Evolutionary conservation across 2,329 filamentous ascomycete genomes (phyloP).

Genomic region (Beauveria varroae): DNA sequence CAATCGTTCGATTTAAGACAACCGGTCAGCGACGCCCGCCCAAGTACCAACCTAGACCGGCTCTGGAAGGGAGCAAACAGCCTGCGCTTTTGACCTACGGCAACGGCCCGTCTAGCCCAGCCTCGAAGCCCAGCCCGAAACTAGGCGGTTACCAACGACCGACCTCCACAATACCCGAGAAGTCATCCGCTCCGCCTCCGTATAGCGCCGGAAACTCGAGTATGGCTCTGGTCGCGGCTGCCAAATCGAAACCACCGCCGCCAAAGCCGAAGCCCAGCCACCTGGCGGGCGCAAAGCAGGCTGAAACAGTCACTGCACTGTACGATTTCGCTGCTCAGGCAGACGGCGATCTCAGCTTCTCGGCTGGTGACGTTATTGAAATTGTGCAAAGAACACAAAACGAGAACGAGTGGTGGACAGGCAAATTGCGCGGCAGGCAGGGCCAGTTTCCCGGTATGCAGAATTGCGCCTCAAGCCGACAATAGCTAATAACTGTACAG

Average conservation of each 20-base stretch:
- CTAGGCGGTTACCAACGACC: slow-evolving; percentile 27
- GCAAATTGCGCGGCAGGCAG: slow-evolving; percentile 67
- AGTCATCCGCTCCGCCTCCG: slow-evolving; percentile 58
- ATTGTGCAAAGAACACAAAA: slow-evolving; percentile 78
- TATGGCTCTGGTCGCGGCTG: slow-evolving; percentile 42
- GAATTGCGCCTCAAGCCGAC: not conserved
- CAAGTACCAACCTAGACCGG: slow-evolving; percentile 48
- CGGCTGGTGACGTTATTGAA: slow-evolving; percentile 81
- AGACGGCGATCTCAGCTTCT: slow-evolving; percentile 87
- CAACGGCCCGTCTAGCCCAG: slow-evolving; percentile 20
- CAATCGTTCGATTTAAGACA: slow-evolving; percentile 87
- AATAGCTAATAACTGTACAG: slow-evolving; percentile 18
- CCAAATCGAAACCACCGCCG: slow-evolving; percentile 63
- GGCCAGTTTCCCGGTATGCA: slow-evolving; percentile 89
- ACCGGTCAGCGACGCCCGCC: slow-evolving; percentile 60
- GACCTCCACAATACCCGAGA: slow-evolving; percentile 33
- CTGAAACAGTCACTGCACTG: slow-evolving; percentile 79
- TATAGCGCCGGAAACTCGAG: slow-evolving; percentile 48
- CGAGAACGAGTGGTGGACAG: slow-evolving; percentile 96
- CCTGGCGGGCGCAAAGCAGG: slow-evolving; percentile 55
- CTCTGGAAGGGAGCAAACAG: slow-evolving; percentile 40
- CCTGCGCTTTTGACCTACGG: slow-evolving; percentile 46
- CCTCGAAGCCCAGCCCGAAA: slow-evolving; percentile 18
- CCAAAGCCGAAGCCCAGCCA: slow-evolving; percentile 71
- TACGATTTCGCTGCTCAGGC: slow-evolving; percentile 97